Evolutionary conservation across 139 green algal species (phyloP).

Genomic region (Haematococcus lacustris): DNA sequence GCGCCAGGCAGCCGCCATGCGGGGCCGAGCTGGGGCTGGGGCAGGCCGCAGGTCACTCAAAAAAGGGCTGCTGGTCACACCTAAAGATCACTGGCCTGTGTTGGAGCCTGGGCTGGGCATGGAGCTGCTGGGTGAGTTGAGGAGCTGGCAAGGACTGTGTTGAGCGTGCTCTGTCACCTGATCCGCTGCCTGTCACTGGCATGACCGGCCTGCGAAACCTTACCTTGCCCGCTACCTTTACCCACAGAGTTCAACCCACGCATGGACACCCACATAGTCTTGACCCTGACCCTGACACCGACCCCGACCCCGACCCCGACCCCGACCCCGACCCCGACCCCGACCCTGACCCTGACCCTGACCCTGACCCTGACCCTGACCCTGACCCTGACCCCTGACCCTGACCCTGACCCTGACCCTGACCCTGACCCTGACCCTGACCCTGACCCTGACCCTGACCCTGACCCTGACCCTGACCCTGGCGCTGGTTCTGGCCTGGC

Average conservation of each 20-base stretch:
- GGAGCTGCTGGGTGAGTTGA: constrained; percentile 17
- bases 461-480: not conserved
- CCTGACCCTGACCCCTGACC: not conserved
- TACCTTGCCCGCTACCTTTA: not conserved
- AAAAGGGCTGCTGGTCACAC: constrained; percentile 45
- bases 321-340: too few relatives aligned
- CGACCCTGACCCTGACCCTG: not conserved
- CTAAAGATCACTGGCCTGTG: constrained; percentile 57
- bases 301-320: not conserved
- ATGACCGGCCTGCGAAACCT: not conserved
- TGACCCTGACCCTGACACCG: not conserved
- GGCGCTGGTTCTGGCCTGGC: not conserved
- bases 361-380: not conserved
- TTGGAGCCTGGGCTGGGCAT: constrained; percentile 39
- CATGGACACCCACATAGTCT: not conserved
- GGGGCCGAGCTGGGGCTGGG: not conserved
- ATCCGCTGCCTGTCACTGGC: not conserved
- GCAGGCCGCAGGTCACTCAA: constrained; percentile 21
- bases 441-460: not conserved
- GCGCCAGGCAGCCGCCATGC: constrained; percentile 10
- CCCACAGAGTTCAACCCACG: not conserved
- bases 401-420: too few relatives aligned
- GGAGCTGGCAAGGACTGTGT: not conserved
- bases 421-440: too few relatives aligned
- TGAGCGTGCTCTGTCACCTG: not conserved